Evolutionary conservation across 139 green algal species (phyloP).

Genomic region (Astrephomene gubernaculifera): DNA sequence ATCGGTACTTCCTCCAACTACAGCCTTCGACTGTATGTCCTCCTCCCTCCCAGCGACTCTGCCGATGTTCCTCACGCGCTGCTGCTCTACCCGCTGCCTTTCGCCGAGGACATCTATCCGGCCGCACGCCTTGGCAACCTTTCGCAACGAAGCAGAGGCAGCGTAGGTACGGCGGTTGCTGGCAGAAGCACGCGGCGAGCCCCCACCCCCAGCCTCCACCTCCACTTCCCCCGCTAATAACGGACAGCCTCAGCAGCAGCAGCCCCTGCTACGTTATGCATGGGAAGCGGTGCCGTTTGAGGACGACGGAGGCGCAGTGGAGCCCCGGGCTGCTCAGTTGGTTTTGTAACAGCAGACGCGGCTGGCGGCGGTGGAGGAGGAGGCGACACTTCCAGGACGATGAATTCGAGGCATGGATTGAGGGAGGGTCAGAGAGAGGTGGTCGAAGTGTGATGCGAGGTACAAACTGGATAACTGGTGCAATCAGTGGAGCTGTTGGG

Average conservation of each 20-base stretch:
- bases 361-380: slow-evolving; percentile 14
- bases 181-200: slow-evolving; percentile 8
- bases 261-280: background rate
- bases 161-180: background rate
- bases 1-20: too few relatives aligned
- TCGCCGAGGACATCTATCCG: slow-evolving; percentile 31
- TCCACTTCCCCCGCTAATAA: too few relatives aligned
- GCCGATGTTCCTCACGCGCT: slow-evolving; percentile 14
- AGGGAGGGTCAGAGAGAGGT: too few relatives aligned
- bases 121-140: slow-evolving; percentile 8
- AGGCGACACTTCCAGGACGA: slow-evolving; percentile 13
- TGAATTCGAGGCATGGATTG: slow-evolving; percentile 42
- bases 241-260: too few relatives aligned
- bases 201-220: too few relatives aligned
- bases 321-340: background rate
- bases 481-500: too few relatives aligned
- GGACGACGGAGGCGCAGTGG: slow-evolving; percentile 14
- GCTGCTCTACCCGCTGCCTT: slow-evolving; percentile 26
- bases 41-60: background rate
- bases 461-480: too few relatives aligned
- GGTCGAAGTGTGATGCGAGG: too few relatives aligned
- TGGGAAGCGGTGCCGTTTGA: background rate
- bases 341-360: background rate
- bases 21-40: too few relatives aligned
- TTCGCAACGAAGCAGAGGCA: slow-evolving; percentile 2